A percentile compares a stretch with the other conserved stretches of the same genome.
phyloP scores from a whole-genome alignment of 805 yeast species.

The Kurtzmaniella cleridarum region DNA sequence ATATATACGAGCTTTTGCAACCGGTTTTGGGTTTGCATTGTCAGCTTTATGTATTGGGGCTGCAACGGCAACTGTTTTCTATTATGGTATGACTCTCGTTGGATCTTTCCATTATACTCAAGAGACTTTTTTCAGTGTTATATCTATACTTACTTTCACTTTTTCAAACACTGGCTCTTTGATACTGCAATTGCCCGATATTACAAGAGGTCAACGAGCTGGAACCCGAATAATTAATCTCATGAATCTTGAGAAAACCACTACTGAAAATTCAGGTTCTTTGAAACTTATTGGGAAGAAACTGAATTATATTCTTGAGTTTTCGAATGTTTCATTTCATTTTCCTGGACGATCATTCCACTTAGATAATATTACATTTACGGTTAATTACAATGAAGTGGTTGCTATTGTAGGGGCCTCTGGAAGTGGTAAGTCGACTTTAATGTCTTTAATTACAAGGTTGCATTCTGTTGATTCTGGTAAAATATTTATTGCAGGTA shows the following conservation, averaged over 20 bases:
- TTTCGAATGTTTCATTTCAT: slow-evolving; percentile 44
- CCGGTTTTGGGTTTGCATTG: slow-evolving; percentile 65
- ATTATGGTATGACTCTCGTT: slow-evolving; percentile 74
- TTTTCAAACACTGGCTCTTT: slow-evolving; percentile 57
- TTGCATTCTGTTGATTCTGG: slow-evolving; percentile 42
- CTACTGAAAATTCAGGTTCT: slow-evolving; percentile 33
- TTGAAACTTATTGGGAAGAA: slow-evolving; percentile 16
- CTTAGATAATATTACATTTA: slow-evolving; percentile 39
- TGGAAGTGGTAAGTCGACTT: slow-evolving; percentile 89
- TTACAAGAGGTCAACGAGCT: slow-evolving; percentile 74
- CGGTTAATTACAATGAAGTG: slow-evolving; percentile 41
- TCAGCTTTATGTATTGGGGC: slow-evolving; percentile 48
- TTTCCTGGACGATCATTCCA: slow-evolving; percentile 35
- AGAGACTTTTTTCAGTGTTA: slow-evolving; percentile 59
- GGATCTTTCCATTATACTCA: slow-evolving; percentile 50
- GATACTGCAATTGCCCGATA: slow-evolving; percentile 67
- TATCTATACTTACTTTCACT: slow-evolving; percentile 70
- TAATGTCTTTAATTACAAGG: slow-evolving; percentile 51
- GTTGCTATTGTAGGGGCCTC: slow-evolving; percentile 79
- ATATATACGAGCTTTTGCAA: slow-evolving; percentile 45
- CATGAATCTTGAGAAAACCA: slow-evolving; percentile 25
- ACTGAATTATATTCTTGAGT: slow-evolving; percentile 23
- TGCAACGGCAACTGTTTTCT: slow-evolving; percentile 70
- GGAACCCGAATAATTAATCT: slow-evolving; percentile 46
- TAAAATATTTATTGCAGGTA: slow-evolving; percentile 39